phyloP scores from a whole-genome alignment of 2,329 filamentous ascomycete species.

The Raffaelea ambrosiae region DNA sequence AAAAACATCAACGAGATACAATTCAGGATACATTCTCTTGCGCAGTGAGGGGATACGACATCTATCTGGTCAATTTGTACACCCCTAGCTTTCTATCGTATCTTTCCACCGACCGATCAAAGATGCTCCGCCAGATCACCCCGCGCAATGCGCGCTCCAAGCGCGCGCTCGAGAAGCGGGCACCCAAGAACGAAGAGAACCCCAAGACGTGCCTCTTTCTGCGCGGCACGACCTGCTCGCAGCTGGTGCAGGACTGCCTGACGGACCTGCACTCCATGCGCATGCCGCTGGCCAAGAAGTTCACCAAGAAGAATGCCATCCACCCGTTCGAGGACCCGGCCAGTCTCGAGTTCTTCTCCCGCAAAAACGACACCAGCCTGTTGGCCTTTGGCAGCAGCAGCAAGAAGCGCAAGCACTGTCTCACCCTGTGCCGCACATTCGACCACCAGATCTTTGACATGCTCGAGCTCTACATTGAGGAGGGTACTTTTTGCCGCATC shows the following conservation, averaged over 20 bases:
- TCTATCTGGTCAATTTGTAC: not conserved
- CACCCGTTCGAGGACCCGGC: slow-evolving; percentile 79
- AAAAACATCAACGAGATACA: not conserved
- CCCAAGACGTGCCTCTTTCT: slow-evolving; percentile 86
- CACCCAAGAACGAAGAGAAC: slow-evolving; percentile 82
- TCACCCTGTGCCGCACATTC: slow-evolving; percentile 79
- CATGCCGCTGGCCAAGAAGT: slow-evolving; percentile 76
- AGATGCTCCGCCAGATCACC: slow-evolving; percentile 29
- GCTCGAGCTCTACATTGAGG: slow-evolving; percentile 80
- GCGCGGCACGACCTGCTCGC: slow-evolving; percentile 76
- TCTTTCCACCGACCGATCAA: too few species aligned
- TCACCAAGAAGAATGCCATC: slow-evolving; percentile 85
- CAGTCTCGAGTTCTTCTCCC: slow-evolving; percentile 68
- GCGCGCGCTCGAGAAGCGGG: slow-evolving; percentile 86
- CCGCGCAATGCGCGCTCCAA: slow-evolving; percentile 77
- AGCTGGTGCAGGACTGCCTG: slow-evolving; percentile 73
- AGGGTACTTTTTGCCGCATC: slow-evolving; percentile 60
- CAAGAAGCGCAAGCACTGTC: slow-evolving; percentile 91
- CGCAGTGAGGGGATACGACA: too few species aligned
- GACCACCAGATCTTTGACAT: slow-evolving; percentile 86
- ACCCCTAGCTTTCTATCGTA: not conserved
- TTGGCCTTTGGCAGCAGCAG: slow-evolving; percentile 69
- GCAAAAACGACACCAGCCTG: slow-evolving; percentile 83
- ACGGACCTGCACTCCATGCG: slow-evolving; percentile 80
- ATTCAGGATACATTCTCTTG: too few species aligned